Conservation (phyloP, 257 asterid genomes). For the Paraleonurus japonicus region DNA sequence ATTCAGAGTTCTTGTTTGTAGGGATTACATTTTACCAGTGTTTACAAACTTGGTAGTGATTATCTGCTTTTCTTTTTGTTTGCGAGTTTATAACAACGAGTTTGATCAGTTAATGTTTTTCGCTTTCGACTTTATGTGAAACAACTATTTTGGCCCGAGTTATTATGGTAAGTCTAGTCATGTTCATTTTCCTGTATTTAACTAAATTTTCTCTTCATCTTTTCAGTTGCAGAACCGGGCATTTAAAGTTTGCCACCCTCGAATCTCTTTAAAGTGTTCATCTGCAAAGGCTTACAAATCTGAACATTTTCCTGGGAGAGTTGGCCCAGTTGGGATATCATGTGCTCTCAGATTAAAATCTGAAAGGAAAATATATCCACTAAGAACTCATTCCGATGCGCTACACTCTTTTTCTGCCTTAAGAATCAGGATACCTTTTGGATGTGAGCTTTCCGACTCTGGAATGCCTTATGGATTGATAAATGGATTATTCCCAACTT, state of each 20-base stretch:
- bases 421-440: constrained; percentile 32
- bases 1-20: background rate
- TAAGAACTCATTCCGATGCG: constrained; percentile 27
- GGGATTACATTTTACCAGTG: background rate
- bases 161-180: background rate
- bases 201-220: constrained; percentile 5
- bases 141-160: background rate
- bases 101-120: background rate
- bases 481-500: constrained; percentile 28
- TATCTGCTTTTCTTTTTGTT: background rate
- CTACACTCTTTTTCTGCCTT: constrained; percentile 39
- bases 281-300: constrained; percentile 35
- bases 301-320: constrained; percentile 32
- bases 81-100: background rate
- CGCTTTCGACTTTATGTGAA: background rate
- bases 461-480: constrained; percentile 37
- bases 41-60: background rate
- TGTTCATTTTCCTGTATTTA: background rate
- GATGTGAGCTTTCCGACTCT: constrained; percentile 37
- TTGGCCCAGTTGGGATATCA: constrained; percentile 33
- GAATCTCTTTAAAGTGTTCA: constrained; percentile 38
- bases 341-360: constrained; percentile 37
- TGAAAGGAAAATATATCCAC: constrained; percentile 32
- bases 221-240: constrained; percentile 53
- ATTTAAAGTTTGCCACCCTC: constrained; percentile 38